Evolutionary conservation across 257 asterid species (phyloP).

Genomic region (Nicotiana sylvestris): DNA sequence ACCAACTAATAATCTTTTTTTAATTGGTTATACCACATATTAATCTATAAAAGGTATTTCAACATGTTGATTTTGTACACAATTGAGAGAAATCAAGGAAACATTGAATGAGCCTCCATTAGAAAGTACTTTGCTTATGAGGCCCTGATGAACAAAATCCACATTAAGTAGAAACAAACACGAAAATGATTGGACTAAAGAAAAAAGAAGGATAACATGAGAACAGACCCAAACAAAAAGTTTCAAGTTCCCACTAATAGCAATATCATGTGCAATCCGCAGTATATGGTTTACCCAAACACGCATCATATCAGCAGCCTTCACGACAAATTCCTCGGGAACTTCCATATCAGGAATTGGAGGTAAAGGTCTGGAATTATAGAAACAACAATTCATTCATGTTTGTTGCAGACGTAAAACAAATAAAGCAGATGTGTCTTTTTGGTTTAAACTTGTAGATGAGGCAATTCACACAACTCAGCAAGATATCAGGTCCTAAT

Average conservation of each 20-base stretch:
- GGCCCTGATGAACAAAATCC: slow-evolving; percentile 42
- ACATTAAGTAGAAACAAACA: background rate
- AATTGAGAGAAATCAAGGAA: background rate
- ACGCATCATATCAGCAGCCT: slow-evolving; percentile 59
- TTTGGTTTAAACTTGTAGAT: background rate
- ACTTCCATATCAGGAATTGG: slow-evolving; percentile 79
- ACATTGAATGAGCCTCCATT: background rate
- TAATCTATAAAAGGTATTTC: background rate
- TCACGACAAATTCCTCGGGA: slow-evolving; percentile 55
- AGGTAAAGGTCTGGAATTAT: slow-evolving; percentile 65
- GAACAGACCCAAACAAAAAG: slow-evolving; percentile 50
- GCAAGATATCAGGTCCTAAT: no score
- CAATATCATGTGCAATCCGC: slow-evolving; percentile 61
- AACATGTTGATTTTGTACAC: background rate
- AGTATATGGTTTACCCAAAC: slow-evolving; percentile 54
- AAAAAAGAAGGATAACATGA: slow-evolving; percentile 11
- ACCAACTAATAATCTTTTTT: no score
- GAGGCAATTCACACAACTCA: background rate
- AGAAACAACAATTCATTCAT: background rate
- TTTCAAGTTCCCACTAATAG: slow-evolving; percentile 55
- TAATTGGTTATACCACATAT: no score
- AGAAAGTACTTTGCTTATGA: background rate
- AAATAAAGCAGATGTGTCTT: no score
- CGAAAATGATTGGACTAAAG: slow-evolving; percentile 3
- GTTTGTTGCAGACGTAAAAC: background rate